Evolutionary conservation across 1,284 basidiomycete species (phyloP), one percentile per base, ranked within the genome.

Genomic region (Boletellus dicymbophilus): DNA sequence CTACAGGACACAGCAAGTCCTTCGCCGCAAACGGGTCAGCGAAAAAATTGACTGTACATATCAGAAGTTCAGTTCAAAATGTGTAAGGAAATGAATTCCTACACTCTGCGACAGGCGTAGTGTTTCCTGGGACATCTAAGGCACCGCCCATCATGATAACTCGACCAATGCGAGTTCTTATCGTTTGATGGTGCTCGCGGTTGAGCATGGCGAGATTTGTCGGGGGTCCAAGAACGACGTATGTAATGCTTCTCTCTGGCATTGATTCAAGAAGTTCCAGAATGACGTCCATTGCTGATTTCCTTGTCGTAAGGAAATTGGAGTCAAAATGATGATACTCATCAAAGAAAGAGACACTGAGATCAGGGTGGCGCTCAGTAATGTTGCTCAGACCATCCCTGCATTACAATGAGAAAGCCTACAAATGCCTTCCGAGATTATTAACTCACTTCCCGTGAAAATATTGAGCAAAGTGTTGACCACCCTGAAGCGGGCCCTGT

Each of bases 141-240:
- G 92, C 87, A n/a, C 95, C 95, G n/a, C 95, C 96, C 95, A 98
- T 98, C 65, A 86, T 87, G 18, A 95, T 74, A 23, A 98, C 77
- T 13, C 84, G 79, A 16, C 87, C 88, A 33, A 90, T 78, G 28
- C 80, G 81, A 3, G 86, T 74, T 12, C 76, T 74, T 16, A 86
- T 68, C 1, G 81, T 73, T 27, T 73, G 67, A 2, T 80, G 77
- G 59, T 91, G 80, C 43, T 77, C 66, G 11, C 77, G 78, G 66
- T 89, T 74, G 42, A 90, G 77, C 34, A 75, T 73, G 2, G 93
- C 92, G 23, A 98, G 74, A 62, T 91, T 95, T 18, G 94, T 98
- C 51, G 95, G 72, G 6, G 95, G 95, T 0, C 95, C 96, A 1
- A 98, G 76, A 6, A 84, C 88, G 49, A 98, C 79, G 57, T 97